A percentile compares a stretch with the other conserved stretches of the same genome.
Evolutionary conservation across 441 rosid genomes (phyloP).

Genomic region (Gossypium davidsonii): DNA sequence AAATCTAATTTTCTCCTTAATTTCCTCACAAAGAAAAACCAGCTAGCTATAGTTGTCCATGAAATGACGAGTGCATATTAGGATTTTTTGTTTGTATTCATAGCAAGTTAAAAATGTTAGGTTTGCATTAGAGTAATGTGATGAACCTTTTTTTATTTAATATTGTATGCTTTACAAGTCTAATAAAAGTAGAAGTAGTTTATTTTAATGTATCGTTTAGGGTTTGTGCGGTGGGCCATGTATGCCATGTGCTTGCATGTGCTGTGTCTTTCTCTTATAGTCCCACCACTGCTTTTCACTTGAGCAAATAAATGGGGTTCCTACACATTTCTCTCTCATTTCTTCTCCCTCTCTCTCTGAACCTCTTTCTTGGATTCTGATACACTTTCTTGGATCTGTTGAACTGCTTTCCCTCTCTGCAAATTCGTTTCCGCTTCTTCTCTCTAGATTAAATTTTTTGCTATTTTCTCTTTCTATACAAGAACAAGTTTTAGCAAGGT

Average conservation of each 20-base stretch:
- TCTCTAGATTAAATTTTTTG: constrained; percentile 9
- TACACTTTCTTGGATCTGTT: constrained; percentile 30
- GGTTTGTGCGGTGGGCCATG: constrained; percentile 59
- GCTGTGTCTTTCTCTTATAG: constrained; percentile 64
- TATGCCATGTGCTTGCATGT: constrained; percentile 96
- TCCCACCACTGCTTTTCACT: constrained; percentile 62
- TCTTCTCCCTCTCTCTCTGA: not conserved
- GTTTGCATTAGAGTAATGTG: constrained; percentile 24
- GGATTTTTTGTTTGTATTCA: constrained; percentile 29
- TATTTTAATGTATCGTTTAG: constrained; percentile 17
- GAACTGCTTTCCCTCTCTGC: constrained; percentile 29
- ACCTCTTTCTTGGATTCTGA: constrained; percentile 18
- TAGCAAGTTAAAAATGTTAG: constrained; percentile 24
- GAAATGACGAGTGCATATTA: constrained; percentile 12
- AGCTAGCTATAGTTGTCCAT: not conserved
- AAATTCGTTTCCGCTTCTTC: constrained; percentile 14
- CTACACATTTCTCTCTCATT: constrained; percentile 21
- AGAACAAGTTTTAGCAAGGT: constrained; percentile 1
- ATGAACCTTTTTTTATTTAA: not conserved
- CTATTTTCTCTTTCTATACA: not conserved
- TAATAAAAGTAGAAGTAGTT: not conserved
- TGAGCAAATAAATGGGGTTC: constrained; percentile 51
- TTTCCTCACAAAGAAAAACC: not conserved
- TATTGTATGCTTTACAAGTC: not conserved
- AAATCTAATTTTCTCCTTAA: not conserved